Conservation (phyloP, 2,329 filamentous ascomycete species). For the Talaromyces pinophilus region DNA sequence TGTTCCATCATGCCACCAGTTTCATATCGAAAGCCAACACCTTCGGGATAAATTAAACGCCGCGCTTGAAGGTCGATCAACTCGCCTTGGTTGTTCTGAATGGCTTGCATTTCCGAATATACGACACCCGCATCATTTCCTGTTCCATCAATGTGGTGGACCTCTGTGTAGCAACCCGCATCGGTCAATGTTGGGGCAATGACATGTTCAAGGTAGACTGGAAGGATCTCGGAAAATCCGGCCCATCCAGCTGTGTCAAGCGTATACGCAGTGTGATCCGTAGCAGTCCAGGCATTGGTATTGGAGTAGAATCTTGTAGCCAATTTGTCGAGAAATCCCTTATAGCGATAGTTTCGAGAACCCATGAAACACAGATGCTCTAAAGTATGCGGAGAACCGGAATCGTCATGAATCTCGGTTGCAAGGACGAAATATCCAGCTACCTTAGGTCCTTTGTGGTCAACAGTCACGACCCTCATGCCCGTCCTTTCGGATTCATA, state of each 20-base stretch:
- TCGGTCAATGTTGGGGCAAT: constrained; percentile 90
- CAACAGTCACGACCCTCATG: constrained; percentile 89
- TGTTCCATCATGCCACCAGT: constrained; percentile 98
- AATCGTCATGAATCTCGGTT: constrained; percentile 97
- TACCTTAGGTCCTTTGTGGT: constrained; percentile 91
- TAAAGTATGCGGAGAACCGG: constrained; percentile 84
- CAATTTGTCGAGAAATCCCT: constrained; percentile 91
- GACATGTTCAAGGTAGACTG: constrained; percentile 93
- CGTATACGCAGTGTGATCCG: constrained; percentile 94
- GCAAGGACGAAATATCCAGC: constrained; percentile 93
- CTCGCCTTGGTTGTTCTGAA: constrained; percentile 80
- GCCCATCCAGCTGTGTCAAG: constrained; percentile 96
- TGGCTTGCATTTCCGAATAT: constrained; percentile 97
- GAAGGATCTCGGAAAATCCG: constrained; percentile 90
- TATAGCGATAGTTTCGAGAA: constrained; percentile 90
- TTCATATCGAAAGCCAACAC: constrained; percentile 91
- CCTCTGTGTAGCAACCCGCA: constrained; percentile 89
- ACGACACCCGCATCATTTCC: constrained; percentile 96
- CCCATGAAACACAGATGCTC: constrained; percentile 86
- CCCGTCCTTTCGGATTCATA: constrained; percentile 95
- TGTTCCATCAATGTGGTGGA: constrained; percentile 90
- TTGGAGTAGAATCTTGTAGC: constrained; percentile 89
- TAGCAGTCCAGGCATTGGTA: constrained; percentile 97
- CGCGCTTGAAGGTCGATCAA: constrained; percentile 84
- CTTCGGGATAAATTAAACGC: constrained; percentile 80